Percentiles rank a stretch among this genome's conserved stretches.
These are phyloP conservation scores for Microstegium vimineum DNA, from an alignment of 176 grass and related monocot species.

Conservation along the genomic window DNA sequence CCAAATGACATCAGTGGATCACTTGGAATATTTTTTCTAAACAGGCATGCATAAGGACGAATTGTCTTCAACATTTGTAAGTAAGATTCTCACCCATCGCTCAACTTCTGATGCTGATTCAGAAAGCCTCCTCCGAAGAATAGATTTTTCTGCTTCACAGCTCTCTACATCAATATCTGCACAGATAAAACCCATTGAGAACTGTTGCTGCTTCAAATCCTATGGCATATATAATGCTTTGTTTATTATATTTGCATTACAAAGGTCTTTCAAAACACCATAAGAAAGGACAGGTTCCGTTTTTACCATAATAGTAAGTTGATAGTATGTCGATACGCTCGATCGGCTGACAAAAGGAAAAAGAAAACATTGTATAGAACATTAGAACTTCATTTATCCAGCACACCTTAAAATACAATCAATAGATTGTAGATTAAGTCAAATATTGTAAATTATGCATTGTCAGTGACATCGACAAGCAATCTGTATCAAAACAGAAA, in stretches of 20 bases:
- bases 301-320: constrained; percentile 88
- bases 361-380: neutral
- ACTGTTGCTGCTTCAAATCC: neutral
- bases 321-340: constrained; percentile 87
- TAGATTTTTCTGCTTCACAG: constrained; percentile 72
- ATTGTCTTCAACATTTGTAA: neutral
- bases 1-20: constrained; percentile 8
- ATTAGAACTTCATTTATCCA: neutral
- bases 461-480: neutral
- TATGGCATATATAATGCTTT: neutral
- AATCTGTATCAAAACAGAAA: neutral
- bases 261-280: neutral
- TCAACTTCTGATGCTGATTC: constrained; percentile 87
- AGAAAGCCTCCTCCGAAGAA: constrained; percentile 81
- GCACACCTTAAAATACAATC: neutral
- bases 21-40: constrained; percentile 1
- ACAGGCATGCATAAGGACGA: neutral
- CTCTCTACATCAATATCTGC: constrained; percentile 63
- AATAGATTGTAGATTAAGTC: neutral
- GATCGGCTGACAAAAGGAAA: constrained; percentile 59
- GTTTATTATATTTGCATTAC: neutral
- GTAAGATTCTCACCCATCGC: constrained; percentile 61
- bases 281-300: neutral
- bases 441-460: neutral
- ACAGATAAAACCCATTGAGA: neutral